Evolutionary conservation across 2,329 filamentous ascomycete genomes (phyloP).

Genomic region (Colletotrichum sp.): DNA sequence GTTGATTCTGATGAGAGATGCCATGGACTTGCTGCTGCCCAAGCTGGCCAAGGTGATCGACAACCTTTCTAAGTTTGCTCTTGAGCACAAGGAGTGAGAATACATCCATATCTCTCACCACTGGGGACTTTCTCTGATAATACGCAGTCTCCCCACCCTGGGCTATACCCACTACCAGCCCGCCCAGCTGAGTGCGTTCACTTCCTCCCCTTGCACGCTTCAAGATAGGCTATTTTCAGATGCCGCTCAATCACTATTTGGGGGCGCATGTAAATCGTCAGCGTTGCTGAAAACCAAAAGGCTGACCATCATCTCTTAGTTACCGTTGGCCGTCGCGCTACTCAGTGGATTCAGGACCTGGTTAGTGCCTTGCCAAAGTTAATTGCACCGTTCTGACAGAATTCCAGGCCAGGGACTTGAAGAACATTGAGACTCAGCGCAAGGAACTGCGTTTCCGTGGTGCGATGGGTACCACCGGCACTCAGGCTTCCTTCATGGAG

Average conservation of each 20-base stretch:
- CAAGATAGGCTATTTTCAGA: conserved; percentile 36
- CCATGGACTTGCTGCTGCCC: conserved; percentile 74
- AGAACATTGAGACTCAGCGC: conserved; percentile 71
- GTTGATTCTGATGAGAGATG: conserved; percentile 73
- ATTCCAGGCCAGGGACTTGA: conserved; percentile 63
- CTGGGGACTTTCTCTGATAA: background rate
- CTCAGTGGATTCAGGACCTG: background rate
- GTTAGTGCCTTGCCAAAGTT: background rate
- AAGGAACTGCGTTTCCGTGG: conserved; percentile 78
- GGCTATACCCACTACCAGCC: conserved; percentile 79
- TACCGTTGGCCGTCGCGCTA: background rate
- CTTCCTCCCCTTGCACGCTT: background rate
- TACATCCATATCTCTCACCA: background rate
- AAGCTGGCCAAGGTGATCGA: conserved; percentile 82
- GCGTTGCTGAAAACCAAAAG: background rate
- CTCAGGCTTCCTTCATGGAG: conserved; percentile 76
- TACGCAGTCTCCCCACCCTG: conserved; percentile 59
- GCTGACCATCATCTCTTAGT: conserved; percentile 34
- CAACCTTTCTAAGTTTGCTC: conserved; percentile 75
- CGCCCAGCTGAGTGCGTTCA: conserved; percentile 63
- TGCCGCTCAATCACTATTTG: conserved; percentile 40
- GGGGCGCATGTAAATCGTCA: background rate
- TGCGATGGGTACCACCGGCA: conserved; percentile 71
- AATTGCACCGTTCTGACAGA: conserved; percentile 34
- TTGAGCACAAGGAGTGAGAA: conserved; percentile 55